Evolutionary conservation across 2,329 filamentous ascomycete species (phyloP), one percentile per base, ranked within the genome.

Genomic region (Nannizziopsis barbatae): DNA sequence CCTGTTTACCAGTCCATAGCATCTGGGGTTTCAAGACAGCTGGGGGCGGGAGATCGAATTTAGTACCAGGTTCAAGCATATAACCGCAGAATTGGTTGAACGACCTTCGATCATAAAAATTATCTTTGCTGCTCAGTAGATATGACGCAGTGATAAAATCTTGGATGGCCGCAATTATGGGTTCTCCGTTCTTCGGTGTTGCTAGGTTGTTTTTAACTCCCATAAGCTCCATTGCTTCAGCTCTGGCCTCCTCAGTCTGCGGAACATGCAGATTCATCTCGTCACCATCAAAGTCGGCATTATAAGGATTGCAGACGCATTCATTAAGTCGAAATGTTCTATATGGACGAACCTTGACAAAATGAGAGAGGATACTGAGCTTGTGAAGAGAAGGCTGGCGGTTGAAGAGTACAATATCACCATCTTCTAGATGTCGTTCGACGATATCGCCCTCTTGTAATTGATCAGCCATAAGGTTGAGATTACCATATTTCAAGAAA

Each of bases 241-340:
- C 86, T 50, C 92, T 79, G 9, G 92, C 90, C 67, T 98, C 92
- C 69, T 98, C 92, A 0, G 92, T 96, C 63, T 98, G 92, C 1
- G 92, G 92, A 12, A 98, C 89, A 67, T 98, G 92, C 42, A 98
- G 70, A 59, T 98, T 98, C 92, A 98, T 98, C 66, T 98, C 92
- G 58, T 98, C 92, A 52, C 92, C 92, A 60, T 98, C 92, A 57
- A 98, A 98, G 77, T 98, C 92, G 49, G 92, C 92, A 58, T 98
- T 98, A 74, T 98, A 98, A 2, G 92, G 92, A 53, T 85, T 89
- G 68, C 92, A 98, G 1, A 95, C 92, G 77, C 92, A 98, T 65
- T 98, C 92, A 63, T 98, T 98, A 14, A 98, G 75, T 47, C 92
- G 83, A 64, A 98, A 96, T 0, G 92, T 98, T 65, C 89, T 81